Conservation (phyloP, 352 stramenopile species). For the Phytophthora pistaciae region DNA sequence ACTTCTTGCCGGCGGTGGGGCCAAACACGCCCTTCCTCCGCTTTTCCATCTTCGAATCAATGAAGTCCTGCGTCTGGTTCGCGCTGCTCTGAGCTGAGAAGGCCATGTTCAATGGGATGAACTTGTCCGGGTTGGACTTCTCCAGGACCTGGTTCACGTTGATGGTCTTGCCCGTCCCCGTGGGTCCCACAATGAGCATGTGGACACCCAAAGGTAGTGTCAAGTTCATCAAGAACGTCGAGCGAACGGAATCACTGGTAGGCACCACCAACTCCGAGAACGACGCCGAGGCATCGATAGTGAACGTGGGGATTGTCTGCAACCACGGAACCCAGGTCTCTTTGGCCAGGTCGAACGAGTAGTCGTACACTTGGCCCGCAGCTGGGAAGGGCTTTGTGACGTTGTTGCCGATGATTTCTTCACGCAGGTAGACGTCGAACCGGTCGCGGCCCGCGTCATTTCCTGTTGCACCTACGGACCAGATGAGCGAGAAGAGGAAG, state of each 20-base stretch:
- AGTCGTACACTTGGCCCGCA: constrained; percentile 90
- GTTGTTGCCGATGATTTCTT: constrained; percentile 78
- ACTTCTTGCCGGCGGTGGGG: constrained; percentile 91
- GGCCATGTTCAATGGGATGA: constrained; percentile 91
- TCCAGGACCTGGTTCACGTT: constrained; percentile 95
- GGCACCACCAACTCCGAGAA: constrained; percentile 95
- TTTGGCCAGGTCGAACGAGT: constrained; percentile 85
- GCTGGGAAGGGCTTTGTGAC: constrained; percentile 65
- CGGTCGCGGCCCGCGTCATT: constrained; percentile 85
- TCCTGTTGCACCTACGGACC: constrained; percentile 92
- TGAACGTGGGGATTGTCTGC: constrained; percentile 88
- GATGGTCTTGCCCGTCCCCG: constrained; percentile 95
- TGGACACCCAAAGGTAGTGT: constrained; percentile 86
- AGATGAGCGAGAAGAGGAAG: constrained; percentile 95
- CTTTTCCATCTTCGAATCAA: constrained; percentile 96
- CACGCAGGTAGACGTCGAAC: constrained; percentile 90
- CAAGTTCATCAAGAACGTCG: constrained; percentile 93
- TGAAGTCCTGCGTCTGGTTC: constrained; percentile 94
- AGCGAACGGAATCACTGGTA: constrained; percentile 93
- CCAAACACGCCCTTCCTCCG: constrained; percentile 94
- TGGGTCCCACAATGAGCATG: constrained; percentile 94
- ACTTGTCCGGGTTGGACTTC: constrained; percentile 89
- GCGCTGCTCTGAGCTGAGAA: constrained; percentile 95
- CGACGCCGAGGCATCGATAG: constrained; percentile 72
- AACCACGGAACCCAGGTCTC: constrained; percentile 93